Evolutionary conservation across 345 rosid genomes (phyloP), one percentile per base, ranked within the genome.

Genomic region (Eucalyptus cloeziana): DNA sequence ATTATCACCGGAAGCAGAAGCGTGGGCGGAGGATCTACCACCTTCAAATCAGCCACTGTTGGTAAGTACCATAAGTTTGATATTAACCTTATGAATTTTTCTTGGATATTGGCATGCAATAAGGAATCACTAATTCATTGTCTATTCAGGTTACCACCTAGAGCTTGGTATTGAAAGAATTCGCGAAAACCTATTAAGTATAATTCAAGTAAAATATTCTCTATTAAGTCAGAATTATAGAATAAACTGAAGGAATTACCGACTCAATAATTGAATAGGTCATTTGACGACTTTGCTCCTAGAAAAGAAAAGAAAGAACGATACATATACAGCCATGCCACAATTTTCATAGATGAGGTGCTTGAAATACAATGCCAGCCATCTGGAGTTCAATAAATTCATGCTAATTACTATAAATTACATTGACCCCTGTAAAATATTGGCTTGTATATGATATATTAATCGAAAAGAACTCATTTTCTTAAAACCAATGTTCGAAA

Each of bases 1-100:
- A 94, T 96, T 58, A 94, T 97, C 83, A 95, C 98, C 43, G 99
- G 99, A 3, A 97, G 99, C 92, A 93, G 91, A 92, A 97, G 99
- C 56, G 99, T 97, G 37, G 97, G 97, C 4, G 98, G 99, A 81
- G 99, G 99, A 30, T 54, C 94, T 62, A 95, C 99, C 50, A 97
- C 99, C 86, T 97, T 96, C 91, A 93, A 93, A 15, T 96, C 99
- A 33, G 99, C 99, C 25, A 97, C 99, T 27, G 95, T 97, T 88
- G 99, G 99, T 97, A 90, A 94, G 99, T 89, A 45, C 80, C 24
- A 31, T 37, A 17, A 52, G 64, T 30, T 52, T 60, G 67, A 60
- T 27, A 27, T 60, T 12, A 60, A 60, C 67, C 31, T 27, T 60
- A 5, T 60, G 31, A 60, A 12, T 25, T 27, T 27, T 60, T 60